Evolutionary conservation across 495 filamentous ascomycete species (phyloP).

Genomic region (Chaetomium cochliodes): DNA sequence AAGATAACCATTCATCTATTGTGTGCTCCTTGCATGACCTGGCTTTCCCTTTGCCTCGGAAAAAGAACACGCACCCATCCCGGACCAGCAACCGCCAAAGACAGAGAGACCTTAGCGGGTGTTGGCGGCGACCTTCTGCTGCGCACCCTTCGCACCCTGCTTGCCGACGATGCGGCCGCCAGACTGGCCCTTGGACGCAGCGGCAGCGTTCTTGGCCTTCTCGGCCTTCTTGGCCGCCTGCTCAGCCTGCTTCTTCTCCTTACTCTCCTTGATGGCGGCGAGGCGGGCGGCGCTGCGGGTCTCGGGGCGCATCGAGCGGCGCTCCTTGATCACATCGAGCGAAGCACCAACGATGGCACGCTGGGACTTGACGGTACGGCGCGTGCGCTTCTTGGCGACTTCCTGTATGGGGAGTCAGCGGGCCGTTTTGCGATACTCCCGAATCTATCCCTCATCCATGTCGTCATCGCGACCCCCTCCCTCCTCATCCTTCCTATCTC

Average conservation of each 20-base stretch:
- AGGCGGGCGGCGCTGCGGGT: conserved; percentile 88
- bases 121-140: conserved; percentile 80
- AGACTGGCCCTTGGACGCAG: conserved; percentile 69
- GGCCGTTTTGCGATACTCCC: conserved; percentile 7
- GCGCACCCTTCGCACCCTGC: conserved; percentile 92
- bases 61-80: conserved; percentile 24
- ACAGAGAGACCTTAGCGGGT: conserved; percentile 64
- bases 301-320: conserved; percentile 87
- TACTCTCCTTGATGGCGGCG: conserved; percentile 88
- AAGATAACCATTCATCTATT: conserved; percentile 32
- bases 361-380: conserved; percentile 97
- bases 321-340: conserved; percentile 99
- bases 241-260: conserved; percentile 90
- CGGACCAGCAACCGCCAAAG: conserved; percentile 22
- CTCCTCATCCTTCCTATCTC: neutral
- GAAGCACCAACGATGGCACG: conserved; percentile 98
- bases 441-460: neutral
- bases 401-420: conserved; percentile 68
- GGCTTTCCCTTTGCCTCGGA: conserved; percentile 18
- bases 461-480: conserved; percentile 10
- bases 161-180: conserved; percentile 77
- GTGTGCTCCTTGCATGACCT: conserved; percentile 26
- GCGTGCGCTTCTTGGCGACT: conserved; percentile 98
- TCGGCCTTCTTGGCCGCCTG: conserved; percentile 95
- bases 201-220: conserved; percentile 91